Conservation (phyloP, 2,329 filamentous ascomycete genomes). For the Hortaea sp. region DNA sequence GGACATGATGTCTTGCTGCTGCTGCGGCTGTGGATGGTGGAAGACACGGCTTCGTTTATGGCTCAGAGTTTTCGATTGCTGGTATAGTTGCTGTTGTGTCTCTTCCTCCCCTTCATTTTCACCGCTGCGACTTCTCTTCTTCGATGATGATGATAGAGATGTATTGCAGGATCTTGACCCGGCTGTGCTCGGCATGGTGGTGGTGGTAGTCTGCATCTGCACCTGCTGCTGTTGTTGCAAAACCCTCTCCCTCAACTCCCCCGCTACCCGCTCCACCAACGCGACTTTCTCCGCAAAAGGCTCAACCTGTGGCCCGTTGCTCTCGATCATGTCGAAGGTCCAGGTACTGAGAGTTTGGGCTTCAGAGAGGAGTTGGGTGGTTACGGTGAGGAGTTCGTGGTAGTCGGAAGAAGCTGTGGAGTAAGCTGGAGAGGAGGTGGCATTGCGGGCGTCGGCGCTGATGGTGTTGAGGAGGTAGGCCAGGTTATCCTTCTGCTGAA, state of each 20-base stretch:
- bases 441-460: constrained; percentile 8
- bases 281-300: constrained; percentile 8
- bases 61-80: no score
- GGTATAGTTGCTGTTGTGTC: background rate
- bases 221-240: background rate
- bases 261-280: constrained; percentile 5
- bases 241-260: background rate
- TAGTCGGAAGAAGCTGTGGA: constrained; percentile 5
- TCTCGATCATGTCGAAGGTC: constrained; percentile 7
- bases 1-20: background rate
- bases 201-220: background rate
- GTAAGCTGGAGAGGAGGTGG: constrained; percentile 1
- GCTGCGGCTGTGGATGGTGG: no score
- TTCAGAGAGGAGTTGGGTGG: constrained; percentile 9
- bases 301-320: constrained; percentile 3
- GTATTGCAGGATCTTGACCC: background rate
- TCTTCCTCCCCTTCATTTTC: constrained; percentile 7
- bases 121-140: constrained; percentile 4
- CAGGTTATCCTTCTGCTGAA: constrained; percentile 8
- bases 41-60: no score
- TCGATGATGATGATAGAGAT: background rate
- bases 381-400: constrained; percentile 9
- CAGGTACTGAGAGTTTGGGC: constrained; percentile 7
- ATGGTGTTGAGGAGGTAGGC: constrained; percentile 8
- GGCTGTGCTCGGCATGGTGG: background rate